Base-by-base conservation (phyloP, 371 early-diverging fungal genomes). In the Dichotomocladium elegans region DNA sequence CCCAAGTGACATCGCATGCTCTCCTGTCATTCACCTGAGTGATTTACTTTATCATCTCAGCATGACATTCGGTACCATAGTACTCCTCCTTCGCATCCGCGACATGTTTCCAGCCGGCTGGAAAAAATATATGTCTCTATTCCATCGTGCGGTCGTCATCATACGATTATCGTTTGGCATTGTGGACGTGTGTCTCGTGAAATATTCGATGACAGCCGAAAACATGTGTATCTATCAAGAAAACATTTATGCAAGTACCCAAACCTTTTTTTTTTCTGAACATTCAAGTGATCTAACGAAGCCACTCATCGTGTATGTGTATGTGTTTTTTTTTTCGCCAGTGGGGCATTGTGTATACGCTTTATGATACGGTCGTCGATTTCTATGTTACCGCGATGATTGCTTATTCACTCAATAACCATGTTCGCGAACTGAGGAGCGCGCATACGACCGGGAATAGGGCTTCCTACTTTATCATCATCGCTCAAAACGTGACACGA, bases 261-360 rank as follows among this genome's bases (percentile, higher is more conserved):
- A 22, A 27, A 15, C 8, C n/a, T n/a, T n/a, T n/a, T n/a, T n/a
- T n/a, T n/a, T n/a, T n/a, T n/a, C n/a, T n/a, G n/a, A n/a, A n/a
- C n/a, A n/a, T n/a, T n/a, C n/a, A n/a, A n/a, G n/a, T n/a, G n/a
- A n/a, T n/a, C n/a, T n/a, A n/a, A n/a, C n/a, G n/a, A n/a, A n/a
- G n/a, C n/a, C n/a, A n/a, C n/a, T n/a, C n/a, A n/a, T n/a, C n/a
- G n/a, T n/a, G n/a, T n/a, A n/a, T n/a, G n/a, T n/a, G n/a, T n/a
- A n/a, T n/a, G n/a, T 15, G 33, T 25, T 40, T 12, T 41, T n/a
- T 43, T 15, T 37, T 17, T 50, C 33, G 4, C 22, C 41, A 60
- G 60, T 74, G 74, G 74, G 71, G 76, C 1, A 65, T 70, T 10
- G 63, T 75, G 2, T 75, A 75, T 45, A 75, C 76, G 2, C 48